Percentiles rank a stretch among this genome's conserved stretches.
Evolutionary conservation across 805 yeast species (phyloP).

Genomic region (Teunomyces cretensis): DNA sequence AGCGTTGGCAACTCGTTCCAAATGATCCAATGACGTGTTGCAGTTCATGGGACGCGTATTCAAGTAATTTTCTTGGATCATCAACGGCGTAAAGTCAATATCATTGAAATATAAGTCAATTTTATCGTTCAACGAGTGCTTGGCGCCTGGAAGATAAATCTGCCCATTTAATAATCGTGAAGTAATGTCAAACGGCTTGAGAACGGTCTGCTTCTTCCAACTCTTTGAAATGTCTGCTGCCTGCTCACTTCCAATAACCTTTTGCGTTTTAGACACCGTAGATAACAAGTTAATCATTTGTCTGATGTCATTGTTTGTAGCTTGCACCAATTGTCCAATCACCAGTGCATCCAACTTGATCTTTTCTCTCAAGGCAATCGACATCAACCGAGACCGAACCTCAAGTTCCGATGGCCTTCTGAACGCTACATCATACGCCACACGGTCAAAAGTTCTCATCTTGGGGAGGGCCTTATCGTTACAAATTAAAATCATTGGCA

Average conservation of each 20-base stretch:
- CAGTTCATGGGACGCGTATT: conserved; percentile 56
- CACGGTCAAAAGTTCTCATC: conserved; percentile 92
- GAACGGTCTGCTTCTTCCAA: conserved; percentile 88
- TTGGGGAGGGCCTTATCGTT: conserved; percentile 91
- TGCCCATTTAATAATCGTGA: conserved; percentile 61
- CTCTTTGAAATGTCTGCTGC: conserved; percentile 59
- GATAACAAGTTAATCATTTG: conserved; percentile 90
- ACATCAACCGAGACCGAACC: conserved; percentile 79
- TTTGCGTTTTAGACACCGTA: conserved; percentile 75
- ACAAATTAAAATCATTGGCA: conserved; percentile 91
- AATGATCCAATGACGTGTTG: conserved; percentile 42
- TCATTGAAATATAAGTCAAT: conserved; percentile 91
- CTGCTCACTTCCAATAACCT: conserved; percentile 59
- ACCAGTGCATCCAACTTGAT: conserved; percentile 76
- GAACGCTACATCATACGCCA: conserved; percentile 76
- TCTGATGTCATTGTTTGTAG: conserved; percentile 88
- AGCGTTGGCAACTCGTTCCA: conserved; percentile 69
- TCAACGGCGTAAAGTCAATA: conserved; percentile 89
- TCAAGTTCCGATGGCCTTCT: conserved; percentile 85
- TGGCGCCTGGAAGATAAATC: conserved; percentile 52
- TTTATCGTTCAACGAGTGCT: conserved; percentile 71
- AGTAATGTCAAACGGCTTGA: conserved; percentile 90
- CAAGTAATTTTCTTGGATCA: conserved; percentile 93
- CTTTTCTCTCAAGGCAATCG: conserved; percentile 85
- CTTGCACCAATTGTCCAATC: conserved; percentile 78